Evolutionary conservation across 441 rosid species (phyloP), one percentile per base, ranked within the genome.

Genomic region (Iberis amara): DNA sequence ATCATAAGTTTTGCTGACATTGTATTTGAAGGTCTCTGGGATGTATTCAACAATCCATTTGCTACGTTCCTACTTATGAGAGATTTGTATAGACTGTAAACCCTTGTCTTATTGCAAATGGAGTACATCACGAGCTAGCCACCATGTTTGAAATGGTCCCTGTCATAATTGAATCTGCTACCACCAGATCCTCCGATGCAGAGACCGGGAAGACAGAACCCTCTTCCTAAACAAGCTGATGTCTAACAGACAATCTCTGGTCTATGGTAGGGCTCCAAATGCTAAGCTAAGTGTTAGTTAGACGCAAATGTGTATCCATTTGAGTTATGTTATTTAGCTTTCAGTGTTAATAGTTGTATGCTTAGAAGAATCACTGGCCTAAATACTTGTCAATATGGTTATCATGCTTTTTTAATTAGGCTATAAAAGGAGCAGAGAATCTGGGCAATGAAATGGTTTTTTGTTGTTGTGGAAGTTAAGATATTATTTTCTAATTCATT

Each of bases 51-150:
- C 33, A 30, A 4, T 51, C 49, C n/a, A 43, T 44, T 45, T 0
- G 15, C 64, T 11, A 32, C 35, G 1, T 46, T 47, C 13, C 32
- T 54, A 46, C 33, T 26, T 47, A 47, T 6, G 8, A 66, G 41
- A 4, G 66, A 47, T 8, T 46, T 45, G 8, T 60, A 60, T 3
- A 65, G 32, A n/a, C n/a, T n/a, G n/a, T n/a, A n/a, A n/a, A 1
- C 60, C 39, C n/a, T 58, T 65, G 64, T 58, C 69, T 44, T 58
- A n/a, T 7, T 65, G 64, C 44, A 65, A 31, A 47, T 66, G 65
- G 7, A 66, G 51, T 35, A 47, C 47, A 1, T 36, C 35, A 36
- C 70, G n/a, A n/a, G n/a, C n/a, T n/a, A n/a, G n/a, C n/a, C n/a
- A n/a, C n/a, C n/a, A n/a, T n/a, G n/a, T n/a, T 43, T 39, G 39